Percentiles rank a stretch among this genome's conserved stretches.
These are phyloP conservation scores for Candida coquimbonensis DNA, from an alignment of 805 yeast species.

Conservation along the genomic window DNA sequence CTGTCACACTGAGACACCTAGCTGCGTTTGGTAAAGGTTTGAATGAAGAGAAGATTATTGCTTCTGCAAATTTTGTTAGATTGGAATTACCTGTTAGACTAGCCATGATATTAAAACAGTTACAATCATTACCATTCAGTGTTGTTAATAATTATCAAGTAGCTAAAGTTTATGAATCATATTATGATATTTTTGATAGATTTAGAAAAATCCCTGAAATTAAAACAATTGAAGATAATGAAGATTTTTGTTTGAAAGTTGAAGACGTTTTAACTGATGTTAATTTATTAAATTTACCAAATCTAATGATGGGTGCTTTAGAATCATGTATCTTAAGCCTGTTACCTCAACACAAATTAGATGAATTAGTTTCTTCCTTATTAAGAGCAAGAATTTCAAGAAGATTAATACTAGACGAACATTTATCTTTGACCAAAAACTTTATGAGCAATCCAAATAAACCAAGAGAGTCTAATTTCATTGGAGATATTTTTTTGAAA, in stretches of 20 bases:
- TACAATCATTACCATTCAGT: constrained; percentile 78
- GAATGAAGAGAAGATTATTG: constrained; percentile 67
- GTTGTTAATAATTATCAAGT: constrained; percentile 82
- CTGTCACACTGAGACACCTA: constrained; percentile 82
- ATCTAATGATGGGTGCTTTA: constrained; percentile 86
- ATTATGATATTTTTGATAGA: constrained; percentile 80
- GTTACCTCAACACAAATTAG: constrained; percentile 58
- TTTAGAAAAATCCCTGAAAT: constrained; percentile 70
- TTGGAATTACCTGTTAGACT: constrained; percentile 79
- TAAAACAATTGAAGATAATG: constrained; percentile 66
- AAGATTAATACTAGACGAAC: constrained; percentile 88
- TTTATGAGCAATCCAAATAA: constrained; percentile 43
- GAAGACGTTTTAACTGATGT: constrained; percentile 60
- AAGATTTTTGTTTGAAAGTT: constrained; percentile 58
- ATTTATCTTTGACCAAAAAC: constrained; percentile 67
- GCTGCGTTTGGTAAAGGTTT: constrained; percentile 83
- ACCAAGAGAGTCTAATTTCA: constrained; percentile 37
- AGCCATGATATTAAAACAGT: constrained; percentile 69
- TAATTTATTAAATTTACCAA: constrained; percentile 78
- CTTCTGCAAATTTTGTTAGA: constrained; percentile 84
- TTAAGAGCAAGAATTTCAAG: constrained; percentile 83
- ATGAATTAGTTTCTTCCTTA: constrained; percentile 67
- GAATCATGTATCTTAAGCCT: constrained; percentile 60
- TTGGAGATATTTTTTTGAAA: constrained; percentile 77
- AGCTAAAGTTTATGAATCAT: constrained; percentile 81